Evolutionary conservation across 2,329 filamentous ascomycete species (phyloP).

Genomic region (Epichloe sp.): DNA sequence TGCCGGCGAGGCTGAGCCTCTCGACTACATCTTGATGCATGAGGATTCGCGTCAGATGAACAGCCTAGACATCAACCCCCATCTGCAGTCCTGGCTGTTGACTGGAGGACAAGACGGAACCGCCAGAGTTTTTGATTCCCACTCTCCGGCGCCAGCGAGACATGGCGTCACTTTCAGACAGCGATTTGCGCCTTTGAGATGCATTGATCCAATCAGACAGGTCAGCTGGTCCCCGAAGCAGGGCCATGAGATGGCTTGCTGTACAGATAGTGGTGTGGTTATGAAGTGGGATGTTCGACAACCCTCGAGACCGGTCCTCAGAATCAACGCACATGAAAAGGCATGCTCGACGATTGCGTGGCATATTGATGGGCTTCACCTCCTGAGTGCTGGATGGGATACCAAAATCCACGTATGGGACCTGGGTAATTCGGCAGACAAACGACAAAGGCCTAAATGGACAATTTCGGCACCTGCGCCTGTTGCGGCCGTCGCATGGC

Average conservation of each 20-base stretch:
- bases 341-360: slow-evolving; percentile 48
- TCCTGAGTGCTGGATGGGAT: slow-evolving; percentile 50
- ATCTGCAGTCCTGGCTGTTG: slow-evolving; percentile 41
- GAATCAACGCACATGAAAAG: slow-evolving; percentile 49
- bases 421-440: slow-evolving; percentile 44
- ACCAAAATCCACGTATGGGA: slow-evolving; percentile 54
- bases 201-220: slow-evolving; percentile 37
- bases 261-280: slow-evolving; percentile 47
- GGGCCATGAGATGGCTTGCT: slow-evolving; percentile 50
- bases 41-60: slow-evolving; percentile 53
- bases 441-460: slow-evolving; percentile 51
- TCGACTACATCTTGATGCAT: slow-evolving; percentile 43
- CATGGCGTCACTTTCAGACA: slow-evolving; percentile 38
- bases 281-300: slow-evolving; percentile 53
- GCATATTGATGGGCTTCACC: slow-evolving; percentile 55
- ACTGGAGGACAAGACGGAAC: slow-evolving; percentile 53
- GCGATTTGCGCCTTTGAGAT: slow-evolving; percentile 27
- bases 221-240: slow-evolving; percentile 53
- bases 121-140: slow-evolving; percentile 47
- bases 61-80: slow-evolving; percentile 49
- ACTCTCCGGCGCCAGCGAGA: slow-evolving; percentile 31
- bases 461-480: slow-evolving; percentile 48
- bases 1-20: slow-evolving; percentile 27
- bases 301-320: slow-evolving; percentile 36
- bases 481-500: slow-evolving; percentile 46